A percentile compares a stretch with the other conserved stretches of the same genome.
phyloP scores from a whole-genome alignment of 805 yeast genomes.

The Naumovozyma castellii region DNA sequence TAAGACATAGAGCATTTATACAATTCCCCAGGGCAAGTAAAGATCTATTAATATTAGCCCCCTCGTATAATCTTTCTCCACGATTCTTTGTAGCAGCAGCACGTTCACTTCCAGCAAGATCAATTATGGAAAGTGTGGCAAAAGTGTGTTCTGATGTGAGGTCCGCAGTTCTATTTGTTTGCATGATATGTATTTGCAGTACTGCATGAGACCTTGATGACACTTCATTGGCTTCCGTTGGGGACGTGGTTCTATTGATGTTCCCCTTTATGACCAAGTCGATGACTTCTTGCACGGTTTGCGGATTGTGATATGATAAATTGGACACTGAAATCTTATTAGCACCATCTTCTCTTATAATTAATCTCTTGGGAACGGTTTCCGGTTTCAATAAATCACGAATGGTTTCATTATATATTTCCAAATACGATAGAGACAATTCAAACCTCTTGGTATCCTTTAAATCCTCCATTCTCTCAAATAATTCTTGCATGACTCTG shows the following conservation, averaged over 20 bases:
- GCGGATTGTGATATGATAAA: conserved; percentile 52
- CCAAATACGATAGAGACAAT: conserved; percentile 63
- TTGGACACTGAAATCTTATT: conserved; percentile 59
- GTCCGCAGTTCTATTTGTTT: conserved; percentile 46
- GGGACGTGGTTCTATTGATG: conserved; percentile 65
- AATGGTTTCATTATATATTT: conserved; percentile 85
- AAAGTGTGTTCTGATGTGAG: conserved; percentile 57
- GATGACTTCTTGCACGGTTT: conserved; percentile 64
- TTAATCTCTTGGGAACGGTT: conserved; percentile 36
- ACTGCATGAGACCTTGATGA: conserved; percentile 94
- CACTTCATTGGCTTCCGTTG: conserved; percentile 85
- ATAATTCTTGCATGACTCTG: conserved; percentile 68
- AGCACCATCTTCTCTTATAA: conserved; percentile 63
- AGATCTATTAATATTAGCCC: conserved; percentile 88
- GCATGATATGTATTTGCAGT: conserved; percentile 65
- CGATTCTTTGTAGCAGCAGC: conserved; percentile 83
- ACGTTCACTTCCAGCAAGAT: conserved; percentile 90
- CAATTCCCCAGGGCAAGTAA: conserved; percentile 86
- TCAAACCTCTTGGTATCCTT: conserved; percentile 49
- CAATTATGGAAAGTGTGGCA: conserved; percentile 80
- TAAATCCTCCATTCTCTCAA: conserved; percentile 46
- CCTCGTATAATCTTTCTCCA: conserved; percentile 76
- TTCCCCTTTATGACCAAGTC: conserved; percentile 67
- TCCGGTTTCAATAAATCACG: conserved; percentile 65
- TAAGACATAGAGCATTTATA: conserved; percentile 81